A percentile compares a stretch with the other conserved stretches of the same genome.
Evolutionary conservation across 2,329 filamentous ascomycete species (phyloP).

Genomic region (Colletotrichum caudatum): DNA sequence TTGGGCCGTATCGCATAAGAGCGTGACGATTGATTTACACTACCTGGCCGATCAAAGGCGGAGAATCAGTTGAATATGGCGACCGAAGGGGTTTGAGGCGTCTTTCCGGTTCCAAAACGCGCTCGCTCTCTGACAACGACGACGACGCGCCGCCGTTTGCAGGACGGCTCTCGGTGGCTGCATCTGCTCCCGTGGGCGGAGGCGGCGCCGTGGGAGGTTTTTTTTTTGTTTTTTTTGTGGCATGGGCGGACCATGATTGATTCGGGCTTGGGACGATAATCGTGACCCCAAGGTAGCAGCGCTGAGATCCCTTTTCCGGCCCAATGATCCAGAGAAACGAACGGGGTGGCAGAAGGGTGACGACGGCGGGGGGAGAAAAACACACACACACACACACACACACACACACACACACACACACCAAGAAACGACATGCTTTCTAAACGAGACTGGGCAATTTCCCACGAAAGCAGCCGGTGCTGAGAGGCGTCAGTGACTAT

Average conservation of each 20-base stretch:
- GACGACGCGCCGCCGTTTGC: not conserved
- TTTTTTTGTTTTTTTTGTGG: too few relatives aligned
- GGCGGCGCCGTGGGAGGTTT: not conserved
- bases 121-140: not conserved
- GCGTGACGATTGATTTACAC: not conserved
- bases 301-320: conserved; percentile 7
- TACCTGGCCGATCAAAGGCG: not conserved
- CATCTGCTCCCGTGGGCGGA: not conserved
- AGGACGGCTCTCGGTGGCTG: not conserved
- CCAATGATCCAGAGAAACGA: conserved; percentile 13
- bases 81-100: conserved; percentile 14
- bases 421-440: conserved; percentile 21
- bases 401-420: not conserved
- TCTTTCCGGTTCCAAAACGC: not conserved
- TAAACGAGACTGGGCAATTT: conserved; percentile 35
- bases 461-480: conserved; percentile 24
- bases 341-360: not conserved
- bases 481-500: conserved; percentile 25
- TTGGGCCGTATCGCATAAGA: not conserved
- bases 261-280: conserved; percentile 7
- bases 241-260: not conserved
- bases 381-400: not conserved
- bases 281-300: conserved; percentile 16
- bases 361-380: not conserved
- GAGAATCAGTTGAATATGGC: conserved; percentile 7